Base-by-base conservation (phyloP, 805 yeast species). In the Saccharomycopsis amapae region DNA sequence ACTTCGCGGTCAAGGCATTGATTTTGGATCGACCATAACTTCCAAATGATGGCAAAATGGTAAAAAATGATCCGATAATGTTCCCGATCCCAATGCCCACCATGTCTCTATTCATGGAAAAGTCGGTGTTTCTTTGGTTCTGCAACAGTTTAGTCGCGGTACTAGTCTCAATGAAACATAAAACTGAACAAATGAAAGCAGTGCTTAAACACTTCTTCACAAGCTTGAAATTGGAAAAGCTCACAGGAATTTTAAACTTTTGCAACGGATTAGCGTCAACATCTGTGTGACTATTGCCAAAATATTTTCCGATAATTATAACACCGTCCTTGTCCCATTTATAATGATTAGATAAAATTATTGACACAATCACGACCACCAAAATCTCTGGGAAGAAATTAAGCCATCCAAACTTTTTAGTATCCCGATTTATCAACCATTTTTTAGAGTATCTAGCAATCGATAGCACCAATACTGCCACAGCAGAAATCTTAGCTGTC, bases 21-120 rank as follows among this genome's bases (percentile, higher is more conserved):
- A 90, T 80, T 56, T 85, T 88, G 17, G 95, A 83, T 57, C 97
- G 73, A 1, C 96, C 97, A 58, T 89, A 90, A 0, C 97, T 97
- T 7, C 97, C 98, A 69, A 89, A 89, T 0, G 95, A 77, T 0
- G 98, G 97, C 13, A 90, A 65, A 0, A 87, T 82, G 26, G 72
- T 66, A 44, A 73, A 63, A 26, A 69, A 46, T 2, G 86, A 74
- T 1, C 80, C 79, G 1, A 73, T 63, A 1, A 87, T 49, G 55
- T 89, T 90, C 45, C 82, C 76, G 10, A 75, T 62, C 1, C 97
- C 97, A 24, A 90, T 67, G 0, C 97, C 96, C 5, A 90, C 90
- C 37, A 90, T 66, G 60, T 90, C 98, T 50, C 97, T 73, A 61
- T 93, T 90, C 17, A 94, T 76, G 0, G 95, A 85, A n/a, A 87